Base-by-base conservation (phyloP, 2,329 filamentous ascomycete genomes). In the Aspergillus sp. region DNA sequence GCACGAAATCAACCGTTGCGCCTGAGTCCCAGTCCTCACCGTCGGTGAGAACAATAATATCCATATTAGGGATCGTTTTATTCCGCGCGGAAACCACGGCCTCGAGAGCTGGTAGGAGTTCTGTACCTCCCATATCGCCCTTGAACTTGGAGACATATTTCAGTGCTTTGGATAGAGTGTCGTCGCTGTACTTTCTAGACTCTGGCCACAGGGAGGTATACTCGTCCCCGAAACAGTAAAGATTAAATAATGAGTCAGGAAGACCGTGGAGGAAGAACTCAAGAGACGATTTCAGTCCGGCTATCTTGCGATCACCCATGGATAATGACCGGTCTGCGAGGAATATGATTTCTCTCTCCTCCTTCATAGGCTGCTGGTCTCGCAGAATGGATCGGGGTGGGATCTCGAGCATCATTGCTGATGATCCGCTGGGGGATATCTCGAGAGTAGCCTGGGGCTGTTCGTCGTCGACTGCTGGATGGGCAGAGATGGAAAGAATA, bases 241-340 rank as follows among this genome's bases (percentile, higher is more conserved):
- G 86, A 67, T 90, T 89, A 78, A 90, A 90, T 65, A 84, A 84
- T 60, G 83, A 77, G 5, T 86, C 85, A 0, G 86, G 86, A 2
- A 90, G 75, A 0, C 85, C 88, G 67, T 87, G 88, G 56, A 89
- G 74, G 63, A 89, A 89, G 20, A 89, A 75, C 5, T 82, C 79
- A 20, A 89, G 75, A 0, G 86, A 86, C 1, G 79, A 73, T 22
- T 79, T 74, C 3, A 87, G 77, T 33, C 85, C 80, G 0, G 64
- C 61, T 2, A 88, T 88, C 40, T 81, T 83, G 4, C 27, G 3
- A 1, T 62, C 61, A 4, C 3, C 2, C 63, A 64, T 65, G 4
- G 61, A 64, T 24, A 58, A 59, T 34, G 61, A 64, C 24, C 61
- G 56, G 40, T 65, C 61, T n/a, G 54, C 59, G 6, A 65, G 54